These are phyloP conservation scores for Forsythia viridissima DNA, from an alignment of 257 asterid genomes.

Conservation along the genomic window DNA sequence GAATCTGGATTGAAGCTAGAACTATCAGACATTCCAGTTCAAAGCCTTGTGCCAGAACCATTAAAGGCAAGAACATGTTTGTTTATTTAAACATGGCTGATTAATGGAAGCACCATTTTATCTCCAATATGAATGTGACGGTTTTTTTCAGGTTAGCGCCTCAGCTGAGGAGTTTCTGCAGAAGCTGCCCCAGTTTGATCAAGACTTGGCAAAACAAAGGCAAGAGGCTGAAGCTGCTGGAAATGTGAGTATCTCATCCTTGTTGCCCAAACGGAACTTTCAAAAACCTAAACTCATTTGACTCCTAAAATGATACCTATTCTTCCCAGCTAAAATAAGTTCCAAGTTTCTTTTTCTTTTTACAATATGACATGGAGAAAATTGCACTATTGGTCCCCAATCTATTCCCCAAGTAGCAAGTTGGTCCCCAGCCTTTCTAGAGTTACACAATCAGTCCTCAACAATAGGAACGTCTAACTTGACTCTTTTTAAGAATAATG, in stretches of 20 bases:
- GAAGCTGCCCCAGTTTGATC: conserved; percentile 75
- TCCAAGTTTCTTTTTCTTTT: background rate
- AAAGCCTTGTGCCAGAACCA: conserved; percentile 85
- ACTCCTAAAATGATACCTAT: background rate
- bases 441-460: background rate
- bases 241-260: conserved; percentile 62
- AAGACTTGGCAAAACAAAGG: conserved; percentile 64
- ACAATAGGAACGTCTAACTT: background rate
- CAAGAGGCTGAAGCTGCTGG: conserved; percentile 84
- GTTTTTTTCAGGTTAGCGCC: conserved; percentile 54
- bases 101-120: conserved; percentile 7
- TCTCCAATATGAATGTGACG: conserved; percentile 28
- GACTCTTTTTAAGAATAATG: too few relatives aligned
- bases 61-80: conserved; percentile 50
- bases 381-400: background rate
- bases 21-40: conserved; percentile 77
- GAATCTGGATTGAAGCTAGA: conserved; percentile 89
- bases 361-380: background rate
- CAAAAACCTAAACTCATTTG: background rate
- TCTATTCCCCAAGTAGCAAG: background rate
- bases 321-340: background rate
- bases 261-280: background rate
- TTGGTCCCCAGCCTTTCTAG: background rate
- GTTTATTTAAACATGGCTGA: background rate
- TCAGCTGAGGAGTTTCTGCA: conserved; percentile 78